Evolutionary conservation across 106 monocot genomes (phyloP).

Genomic region (Amphibolis antarctica): DNA sequence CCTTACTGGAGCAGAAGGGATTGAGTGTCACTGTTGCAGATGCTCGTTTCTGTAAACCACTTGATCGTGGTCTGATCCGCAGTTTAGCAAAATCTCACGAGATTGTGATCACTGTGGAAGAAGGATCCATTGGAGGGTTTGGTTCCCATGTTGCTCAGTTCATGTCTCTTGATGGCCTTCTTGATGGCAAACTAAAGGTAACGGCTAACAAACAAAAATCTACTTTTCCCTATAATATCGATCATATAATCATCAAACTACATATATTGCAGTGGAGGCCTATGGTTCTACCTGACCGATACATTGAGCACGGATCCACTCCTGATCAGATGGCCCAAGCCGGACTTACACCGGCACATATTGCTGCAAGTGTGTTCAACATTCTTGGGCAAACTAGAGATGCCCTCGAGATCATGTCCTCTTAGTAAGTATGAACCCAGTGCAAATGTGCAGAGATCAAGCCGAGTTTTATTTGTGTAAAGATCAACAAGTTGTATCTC

Average conservation of each 20-base stretch:
- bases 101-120: slow-evolving; percentile 82
- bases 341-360: slow-evolving; percentile 68
- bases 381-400: slow-evolving; percentile 73
- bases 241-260: not conserved
- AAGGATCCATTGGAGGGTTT: slow-evolving; percentile 86
- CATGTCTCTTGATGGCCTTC: slow-evolving; percentile 79
- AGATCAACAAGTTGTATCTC: not conserved
- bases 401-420: slow-evolving; percentile 84
- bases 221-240: not conserved
- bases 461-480: not conserved
- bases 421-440: slow-evolving; percentile 12
- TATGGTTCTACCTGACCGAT: slow-evolving; percentile 79
- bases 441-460: not conserved
- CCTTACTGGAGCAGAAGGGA: slow-evolving; percentile 38
- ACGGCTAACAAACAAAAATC: too few relatives aligned
- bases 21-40: slow-evolving; percentile 79
- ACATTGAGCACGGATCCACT: slow-evolving; percentile 88
- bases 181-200: slow-evolving; percentile 74
- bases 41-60: slow-evolving; percentile 88
- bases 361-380: slow-evolving; percentile 90
- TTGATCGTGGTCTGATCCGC: slow-evolving; percentile 64
- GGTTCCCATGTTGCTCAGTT: slow-evolving; percentile 94
- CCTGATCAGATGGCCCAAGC: slow-evolving; percentile 70
- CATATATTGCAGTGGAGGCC: slow-evolving; percentile 74
- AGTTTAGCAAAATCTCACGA: slow-evolving; percentile 58